A percentile compares a stretch with the other conserved stretches of the same genome.
Evolutionary conservation across 2,329 filamentous ascomycete genomes (phyloP).

Genomic region (Xylariaceae sp.): DNA sequence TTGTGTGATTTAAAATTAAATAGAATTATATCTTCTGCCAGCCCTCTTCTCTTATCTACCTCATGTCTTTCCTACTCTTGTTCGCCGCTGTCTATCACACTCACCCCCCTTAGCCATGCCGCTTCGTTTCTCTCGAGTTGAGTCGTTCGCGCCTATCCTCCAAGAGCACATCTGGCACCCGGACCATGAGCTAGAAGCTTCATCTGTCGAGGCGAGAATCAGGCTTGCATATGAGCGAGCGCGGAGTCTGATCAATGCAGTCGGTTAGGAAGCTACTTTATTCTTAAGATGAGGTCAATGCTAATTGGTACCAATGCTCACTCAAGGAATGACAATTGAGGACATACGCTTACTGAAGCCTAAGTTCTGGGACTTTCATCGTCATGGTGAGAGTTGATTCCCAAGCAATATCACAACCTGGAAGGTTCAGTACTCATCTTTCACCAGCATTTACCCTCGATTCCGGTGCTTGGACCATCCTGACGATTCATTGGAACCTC

Average conservation of each 20-base stretch:
- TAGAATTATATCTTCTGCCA: too few relatives aligned
- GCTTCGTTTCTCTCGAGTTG: conserved; percentile 2
- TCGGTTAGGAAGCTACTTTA: conserved; percentile 6
- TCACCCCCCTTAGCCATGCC: conserved; percentile 2
- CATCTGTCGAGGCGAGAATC: conserved; percentile 6
- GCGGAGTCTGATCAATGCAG: conserved; percentile 4
- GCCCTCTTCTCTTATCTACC: too few relatives aligned
- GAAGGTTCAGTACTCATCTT: conserved; percentile 1
- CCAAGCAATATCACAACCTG: too few relatives aligned
- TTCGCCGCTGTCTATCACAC: too few relatives aligned
- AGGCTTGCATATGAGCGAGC: conserved; percentile 7
- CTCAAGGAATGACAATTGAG: conserved; percentile 1
- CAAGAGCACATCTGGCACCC: conserved; percentile 4
- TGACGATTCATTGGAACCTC: too few relatives aligned
- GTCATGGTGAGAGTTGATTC: conserved; percentile 3
- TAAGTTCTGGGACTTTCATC: conserved; percentile 5
- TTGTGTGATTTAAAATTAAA: too few relatives aligned
- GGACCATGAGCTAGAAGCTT: conserved; percentile 4
- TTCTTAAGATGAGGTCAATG: too few relatives aligned
- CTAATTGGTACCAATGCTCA: not conserved
- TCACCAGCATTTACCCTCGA: conserved; percentile 2
- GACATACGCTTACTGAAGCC: conserved; percentile 2
- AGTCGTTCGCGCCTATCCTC: conserved; percentile 6
- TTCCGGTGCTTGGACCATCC: conserved; percentile 4
- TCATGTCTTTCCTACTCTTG: too few relatives aligned